These are phyloP conservation scores for Tulasnella sp. DNA, from an alignment of 768 basidiomycete genomes.

Conservation along the genomic window DNA sequence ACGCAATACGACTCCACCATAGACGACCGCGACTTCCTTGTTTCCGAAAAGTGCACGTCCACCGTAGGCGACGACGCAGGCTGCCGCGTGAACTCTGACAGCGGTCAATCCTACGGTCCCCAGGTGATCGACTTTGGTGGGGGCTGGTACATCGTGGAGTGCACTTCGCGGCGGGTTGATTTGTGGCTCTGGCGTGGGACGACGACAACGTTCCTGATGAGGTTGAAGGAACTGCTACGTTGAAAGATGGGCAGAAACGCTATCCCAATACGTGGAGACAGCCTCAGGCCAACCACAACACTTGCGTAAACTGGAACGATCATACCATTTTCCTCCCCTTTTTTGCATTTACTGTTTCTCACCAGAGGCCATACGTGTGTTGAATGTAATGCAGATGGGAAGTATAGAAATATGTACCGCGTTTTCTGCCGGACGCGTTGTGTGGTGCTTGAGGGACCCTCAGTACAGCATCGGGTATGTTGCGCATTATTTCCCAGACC, in stretches of 20 bases:
- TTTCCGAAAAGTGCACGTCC: neutral
- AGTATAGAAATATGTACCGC: too few relatives aligned
- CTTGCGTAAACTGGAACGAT: constrained; percentile 2
- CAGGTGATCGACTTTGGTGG: constrained; percentile 27
- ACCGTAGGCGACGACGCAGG: constrained; percentile 17
- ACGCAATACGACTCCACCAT: constrained; percentile 45
- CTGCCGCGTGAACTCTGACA: constrained; percentile 11
- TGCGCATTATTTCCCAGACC: too few relatives aligned
- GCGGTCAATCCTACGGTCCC: constrained; percentile 23
- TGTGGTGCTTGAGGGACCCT: too few relatives aligned
- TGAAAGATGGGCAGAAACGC: neutral
- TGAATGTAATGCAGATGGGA: too few relatives aligned
- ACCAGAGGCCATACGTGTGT: too few relatives aligned
- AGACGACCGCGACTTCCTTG: neutral
- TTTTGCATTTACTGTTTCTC: too few relatives aligned
- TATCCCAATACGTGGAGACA: constrained; percentile 26
- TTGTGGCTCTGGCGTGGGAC: constrained; percentile 29
- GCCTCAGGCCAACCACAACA: constrained; percentile 25
- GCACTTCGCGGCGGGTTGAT: neutral
- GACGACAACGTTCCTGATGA: constrained; percentile 14
- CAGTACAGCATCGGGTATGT: too few relatives aligned
- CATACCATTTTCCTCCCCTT: too few relatives aligned
- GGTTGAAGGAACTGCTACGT: constrained; percentile 13
- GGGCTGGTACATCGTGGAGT: constrained; percentile 15
- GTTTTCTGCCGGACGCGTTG: too few relatives aligned